phyloP scores from a whole-genome alignment of 352 stramenopile genomes.

The Thalassiosira ordinaria region DNA sequence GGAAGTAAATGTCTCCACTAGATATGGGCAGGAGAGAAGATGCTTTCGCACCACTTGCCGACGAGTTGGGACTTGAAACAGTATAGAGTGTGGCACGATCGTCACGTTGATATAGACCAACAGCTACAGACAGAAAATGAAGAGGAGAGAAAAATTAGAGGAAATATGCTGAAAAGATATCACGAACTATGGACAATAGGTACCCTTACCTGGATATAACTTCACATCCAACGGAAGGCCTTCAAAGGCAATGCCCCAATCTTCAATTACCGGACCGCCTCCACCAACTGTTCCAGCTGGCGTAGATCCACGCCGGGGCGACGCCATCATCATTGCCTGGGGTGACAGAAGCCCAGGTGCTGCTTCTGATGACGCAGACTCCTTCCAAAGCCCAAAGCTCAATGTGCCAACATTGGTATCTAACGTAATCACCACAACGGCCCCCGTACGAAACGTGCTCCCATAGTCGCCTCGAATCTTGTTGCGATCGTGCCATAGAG shows the following conservation, averaged over 20 bases:
- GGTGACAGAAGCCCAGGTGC: conserved; percentile 49
- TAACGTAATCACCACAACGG: conserved; percentile 81
- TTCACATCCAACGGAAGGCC: conserved; percentile 81
- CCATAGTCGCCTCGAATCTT: conserved; percentile 86
- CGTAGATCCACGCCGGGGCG: conserved; percentile 37
- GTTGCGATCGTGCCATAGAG: conserved; percentile 97
- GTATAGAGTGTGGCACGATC: conserved; percentile 81
- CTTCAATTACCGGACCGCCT: conserved; percentile 67
- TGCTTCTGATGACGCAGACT: conserved; percentile 33
- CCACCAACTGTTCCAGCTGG: conserved; percentile 27
- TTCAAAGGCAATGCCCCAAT: conserved; percentile 87
- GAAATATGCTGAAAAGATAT: too few relatives aligned
- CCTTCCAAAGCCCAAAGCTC: conserved; percentile 84
- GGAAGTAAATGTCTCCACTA: conserved; percentile 60
- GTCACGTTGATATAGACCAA: conserved; percentile 85
- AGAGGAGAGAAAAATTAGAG: conserved; percentile 5
- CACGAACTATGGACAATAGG: too few relatives aligned
- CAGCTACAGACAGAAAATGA: conserved; percentile 35
- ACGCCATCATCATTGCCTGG: conserved; percentile 52
- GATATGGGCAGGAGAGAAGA: conserved; percentile 26
- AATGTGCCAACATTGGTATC: conserved; percentile 85
- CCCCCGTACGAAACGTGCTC: conserved; percentile 77
- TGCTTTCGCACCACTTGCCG: conserved; percentile 40
- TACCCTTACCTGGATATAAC: conserved; percentile 74
- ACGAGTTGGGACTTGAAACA: conserved; percentile 49